Evolutionary conservation across 768 basidiomycete genomes (phyloP), one percentile per base, ranked within the genome.

Genomic region (Astraeus odoratus): DNA sequence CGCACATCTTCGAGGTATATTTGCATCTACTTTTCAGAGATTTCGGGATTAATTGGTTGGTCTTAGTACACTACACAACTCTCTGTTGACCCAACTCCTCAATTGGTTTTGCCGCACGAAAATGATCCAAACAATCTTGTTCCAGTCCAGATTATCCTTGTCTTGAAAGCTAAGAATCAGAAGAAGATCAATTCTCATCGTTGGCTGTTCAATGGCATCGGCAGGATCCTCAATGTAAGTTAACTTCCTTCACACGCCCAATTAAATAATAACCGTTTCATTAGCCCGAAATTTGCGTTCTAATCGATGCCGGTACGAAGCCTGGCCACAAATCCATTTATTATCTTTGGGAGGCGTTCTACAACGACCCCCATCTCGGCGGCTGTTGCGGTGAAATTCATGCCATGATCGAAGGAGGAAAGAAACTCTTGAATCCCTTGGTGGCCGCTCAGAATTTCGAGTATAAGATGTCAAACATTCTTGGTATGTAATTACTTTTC

Each of bases 401-500:
- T 51, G 94, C 94, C 49, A 95, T 95, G 94, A 87, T 95, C 57
- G 80, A 92, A 63, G 89, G 90, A 13, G 92, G 92, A 35, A 82
- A 66, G 66, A 96, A 96, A 64, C 77, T 97, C 20, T 63, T 97
- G 49, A 97, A 97, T 58, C 94, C 91, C 16, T 69, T 93, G 39
- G 77, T 97, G 24, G 94, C 94, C 7, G 92, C 94, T 13, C 94
- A 97, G 64, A 96, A 97, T 67, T 94, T 94, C 56, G 92, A 94
- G 68, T 96, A 96, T 70, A 96, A 92, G 69, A 95, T 97, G 89
- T 93, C 90, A 36, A 96, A 97, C 66, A 96, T 98, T 58, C 72
- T 97, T 23, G 86, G 83, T 81, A 53, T 43, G 71, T 45, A 9
- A 16, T 15, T 9, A 25, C 18, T 25, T 9, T 39, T 18, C 38